phyloP scores from a whole-genome alignment of 2,329 filamentous ascomycete species.

The Botrytis hyacinthi region DNA sequence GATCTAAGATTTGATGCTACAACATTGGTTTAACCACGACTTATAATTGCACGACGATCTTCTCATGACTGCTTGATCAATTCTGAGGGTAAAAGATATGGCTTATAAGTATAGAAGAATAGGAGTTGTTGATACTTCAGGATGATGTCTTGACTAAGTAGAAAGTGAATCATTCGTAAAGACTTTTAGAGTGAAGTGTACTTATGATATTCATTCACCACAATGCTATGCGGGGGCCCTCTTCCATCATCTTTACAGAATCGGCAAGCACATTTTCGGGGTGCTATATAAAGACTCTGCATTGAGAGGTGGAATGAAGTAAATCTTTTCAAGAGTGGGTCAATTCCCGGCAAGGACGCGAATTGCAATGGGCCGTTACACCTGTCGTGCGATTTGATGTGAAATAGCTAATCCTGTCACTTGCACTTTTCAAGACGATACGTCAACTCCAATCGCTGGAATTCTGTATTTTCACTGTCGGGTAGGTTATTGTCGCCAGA shows the following conservation, averaged over 20 bases:
- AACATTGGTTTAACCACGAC: no score
- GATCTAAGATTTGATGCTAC: no score
- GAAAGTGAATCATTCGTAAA: not conserved
- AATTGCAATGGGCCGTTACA: fast-evolving
- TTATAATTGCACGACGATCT: no score
- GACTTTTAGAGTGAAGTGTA: not conserved
- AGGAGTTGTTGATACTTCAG: no score
- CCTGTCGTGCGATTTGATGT: not conserved
- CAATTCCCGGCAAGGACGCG: not conserved
- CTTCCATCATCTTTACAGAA: not conserved
- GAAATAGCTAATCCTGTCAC: not conserved
- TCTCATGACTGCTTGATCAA: not conserved
- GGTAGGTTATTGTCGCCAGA: fast-evolving
- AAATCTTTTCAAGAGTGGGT: no score
- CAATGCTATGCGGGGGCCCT: fast-evolving
- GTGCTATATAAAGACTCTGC: not conserved
- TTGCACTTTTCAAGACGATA: fast-evolving
- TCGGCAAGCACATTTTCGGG: fast-evolving
- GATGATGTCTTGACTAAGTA: no score
- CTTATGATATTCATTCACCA: not conserved
- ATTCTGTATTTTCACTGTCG: not conserved
- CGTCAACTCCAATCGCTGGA: fast-evolving
- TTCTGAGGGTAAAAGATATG: not conserved
- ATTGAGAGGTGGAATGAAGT: not conserved
- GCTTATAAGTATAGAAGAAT: no score